A percentile compares a stretch with the other conserved stretches of the same genome.
Conservation (phyloP, 176 grass and related monocot genomes). For the Pontederia crassipes region DNA sequence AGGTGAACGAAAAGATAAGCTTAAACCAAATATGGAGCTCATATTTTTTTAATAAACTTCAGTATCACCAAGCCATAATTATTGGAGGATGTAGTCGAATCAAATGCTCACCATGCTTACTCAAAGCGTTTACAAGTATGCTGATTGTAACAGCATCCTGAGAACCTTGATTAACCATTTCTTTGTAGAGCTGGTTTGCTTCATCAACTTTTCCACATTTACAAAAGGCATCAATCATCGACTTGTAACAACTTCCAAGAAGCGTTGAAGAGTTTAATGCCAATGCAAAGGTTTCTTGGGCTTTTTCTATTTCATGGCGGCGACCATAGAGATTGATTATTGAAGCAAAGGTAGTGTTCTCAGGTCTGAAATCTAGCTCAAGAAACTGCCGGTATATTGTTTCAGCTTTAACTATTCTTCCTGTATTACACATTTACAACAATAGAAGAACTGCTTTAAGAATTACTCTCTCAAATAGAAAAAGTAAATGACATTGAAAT, state of each 20-base stretch:
- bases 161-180: conserved; percentile 32
- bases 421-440: conserved; percentile 30
- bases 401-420: conserved; percentile 36
- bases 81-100: not conserved
- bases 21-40: no score
- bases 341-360: conserved; percentile 47
- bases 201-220: conserved; percentile 47
- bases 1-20: no score
- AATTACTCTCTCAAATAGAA: no score
- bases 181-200: conserved; percentile 42
- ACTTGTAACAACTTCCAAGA: conserved; percentile 39
- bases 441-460: no score
- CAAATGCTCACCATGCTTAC: conserved; percentile 46
- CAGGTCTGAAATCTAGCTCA: conserved; percentile 45
- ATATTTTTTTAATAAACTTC: no score
- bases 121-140: conserved; percentile 71
- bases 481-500: not conserved
- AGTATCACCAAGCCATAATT: no score
- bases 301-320: conserved; percentile 40
- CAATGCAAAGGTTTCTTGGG: conserved; percentile 39
- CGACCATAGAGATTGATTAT: conserved; percentile 74
- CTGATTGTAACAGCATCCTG: conserved; percentile 64
- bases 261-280: conserved; percentile 17
- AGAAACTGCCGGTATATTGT: conserved; percentile 46
- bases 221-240: conserved; percentile 69